phyloP scores from a whole-genome alignment of 164 flowering plant species.

The Malania oleifera region DNA sequence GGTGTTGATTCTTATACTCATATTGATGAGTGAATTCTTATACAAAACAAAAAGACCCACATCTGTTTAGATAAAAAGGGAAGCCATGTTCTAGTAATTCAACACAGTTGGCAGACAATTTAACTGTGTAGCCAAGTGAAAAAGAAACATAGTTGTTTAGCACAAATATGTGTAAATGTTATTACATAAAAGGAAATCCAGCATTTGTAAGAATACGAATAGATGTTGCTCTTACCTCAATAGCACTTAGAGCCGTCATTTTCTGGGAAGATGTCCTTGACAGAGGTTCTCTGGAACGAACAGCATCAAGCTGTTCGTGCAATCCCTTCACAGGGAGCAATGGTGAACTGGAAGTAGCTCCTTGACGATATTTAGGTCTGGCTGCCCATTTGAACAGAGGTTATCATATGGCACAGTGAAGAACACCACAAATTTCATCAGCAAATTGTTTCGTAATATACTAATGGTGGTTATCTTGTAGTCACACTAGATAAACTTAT shows the following conservation, averaged over 20 bases:
- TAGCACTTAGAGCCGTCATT: constrained; percentile 19
- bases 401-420: constrained; percentile 2
- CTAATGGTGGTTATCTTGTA: no score
- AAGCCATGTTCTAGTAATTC: no score
- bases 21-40: background rate
- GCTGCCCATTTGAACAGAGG: constrained; percentile 22
- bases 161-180: no score
- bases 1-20: background rate
- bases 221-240: constrained; percentile 19
- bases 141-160: no score
- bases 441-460: no score
- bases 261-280: constrained; percentile 24
- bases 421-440: no score
- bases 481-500: no score
- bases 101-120: no score
- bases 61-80: no score
- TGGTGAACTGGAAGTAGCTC: constrained; percentile 4
- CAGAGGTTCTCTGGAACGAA: constrained; percentile 18
- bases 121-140: no score
- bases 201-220: no score
- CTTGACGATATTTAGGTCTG: constrained; percentile 28
- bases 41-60: background rate
- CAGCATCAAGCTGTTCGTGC: constrained; percentile 15
- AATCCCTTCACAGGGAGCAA: constrained; percentile 13
- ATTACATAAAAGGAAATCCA: no score